Evolutionary conservation across 1,284 basidiomycete genomes (phyloP).

Genomic region (Volvariella surrecta): DNA sequence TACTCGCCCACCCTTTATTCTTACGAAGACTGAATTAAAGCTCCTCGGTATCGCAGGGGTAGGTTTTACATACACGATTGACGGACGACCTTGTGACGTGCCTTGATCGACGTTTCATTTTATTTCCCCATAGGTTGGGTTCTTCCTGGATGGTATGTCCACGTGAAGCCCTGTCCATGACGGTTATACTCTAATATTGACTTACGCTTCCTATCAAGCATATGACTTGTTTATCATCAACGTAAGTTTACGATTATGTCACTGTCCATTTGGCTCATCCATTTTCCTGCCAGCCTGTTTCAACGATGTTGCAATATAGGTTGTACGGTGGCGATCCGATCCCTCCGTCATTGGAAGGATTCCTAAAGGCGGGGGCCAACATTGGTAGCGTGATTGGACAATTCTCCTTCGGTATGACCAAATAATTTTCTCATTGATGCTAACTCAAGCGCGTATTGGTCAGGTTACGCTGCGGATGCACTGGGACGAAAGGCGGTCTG

Average conservation of each 20-base stretch:
- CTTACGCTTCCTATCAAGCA: slow-evolving; percentile 25
- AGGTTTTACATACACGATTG: slow-evolving; percentile 10
- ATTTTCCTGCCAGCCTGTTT: slow-evolving; percentile 44
- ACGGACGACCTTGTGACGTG: neutral
- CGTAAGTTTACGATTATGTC: slow-evolving; percentile 23
- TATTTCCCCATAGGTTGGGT: slow-evolving; percentile 38
- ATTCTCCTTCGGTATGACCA: slow-evolving; percentile 48
- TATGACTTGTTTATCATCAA: slow-evolving; percentile 79
- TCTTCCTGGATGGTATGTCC: slow-evolving; percentile 59
- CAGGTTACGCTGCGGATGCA: slow-evolving; percentile 50
- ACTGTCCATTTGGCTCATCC: neutral
- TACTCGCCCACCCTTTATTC: slow-evolving; percentile 33
- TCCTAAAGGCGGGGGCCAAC: slow-evolving; percentile 63
- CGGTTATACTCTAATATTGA: no score
- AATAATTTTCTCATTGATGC: neutral
- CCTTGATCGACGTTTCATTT: no score
- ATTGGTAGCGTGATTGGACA: slow-evolving; percentile 73
- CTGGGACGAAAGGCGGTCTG: slow-evolving; percentile 19
- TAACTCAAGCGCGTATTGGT: neutral
- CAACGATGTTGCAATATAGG: slow-evolving; percentile 70
- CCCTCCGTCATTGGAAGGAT: slow-evolving; percentile 50
- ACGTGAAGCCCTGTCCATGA: neutral
- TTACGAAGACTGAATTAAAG: slow-evolving; percentile 44
- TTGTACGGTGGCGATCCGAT: slow-evolving; percentile 48
- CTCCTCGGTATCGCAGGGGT: slow-evolving; percentile 54